These are phyloP conservation scores for Beta vulgaris DNA, from an alignment of 148 eudicot species.

Conservation along the genomic window DNA sequence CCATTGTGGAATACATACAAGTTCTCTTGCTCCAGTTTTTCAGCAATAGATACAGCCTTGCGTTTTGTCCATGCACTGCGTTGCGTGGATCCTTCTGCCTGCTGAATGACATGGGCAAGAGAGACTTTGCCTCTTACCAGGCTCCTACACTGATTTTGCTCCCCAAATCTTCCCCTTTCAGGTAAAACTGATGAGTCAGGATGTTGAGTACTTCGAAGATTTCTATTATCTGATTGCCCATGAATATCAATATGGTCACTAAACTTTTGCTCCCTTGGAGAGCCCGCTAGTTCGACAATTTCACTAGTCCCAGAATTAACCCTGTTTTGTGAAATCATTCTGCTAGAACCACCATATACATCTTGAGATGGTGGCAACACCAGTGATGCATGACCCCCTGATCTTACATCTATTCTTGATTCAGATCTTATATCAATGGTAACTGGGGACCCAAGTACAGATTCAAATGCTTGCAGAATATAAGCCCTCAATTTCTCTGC, in stretches of 20 bases:
- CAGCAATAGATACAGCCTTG: slow-evolving; percentile 89
- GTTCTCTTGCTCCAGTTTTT: slow-evolving; percentile 95
- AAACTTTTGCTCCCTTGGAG: slow-evolving; percentile 41
- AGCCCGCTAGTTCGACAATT: slow-evolving; percentile 64
- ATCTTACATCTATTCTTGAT: slow-evolving; percentile 38
- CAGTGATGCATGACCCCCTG: slow-evolving; percentile 35
- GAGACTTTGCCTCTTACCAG: slow-evolving; percentile 81
- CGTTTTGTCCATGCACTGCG: slow-evolving; percentile 82
- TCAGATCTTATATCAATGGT: slow-evolving; percentile 75
- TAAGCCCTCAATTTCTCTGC: slow-evolving; percentile 73
- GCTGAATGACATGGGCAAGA: slow-evolving; percentile 90
- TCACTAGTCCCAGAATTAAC: slow-evolving; percentile 50
- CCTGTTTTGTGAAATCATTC: slow-evolving; percentile 23
- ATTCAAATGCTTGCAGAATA: slow-evolving; percentile 84
- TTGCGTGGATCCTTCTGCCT: slow-evolving; percentile 64
- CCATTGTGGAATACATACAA: slow-evolving; percentile 47
- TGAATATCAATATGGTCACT: slow-evolving; percentile 33
- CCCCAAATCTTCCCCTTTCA: slow-evolving; percentile 39
- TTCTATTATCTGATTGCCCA: slow-evolving; percentile 30
- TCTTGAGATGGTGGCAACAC: slow-evolving; percentile 33
- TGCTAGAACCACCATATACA: slow-evolving; percentile 31
- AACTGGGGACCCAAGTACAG: slow-evolving; percentile 78
- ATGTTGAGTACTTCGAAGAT: slow-evolving; percentile 27
- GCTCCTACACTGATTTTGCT: slow-evolving; percentile 56
- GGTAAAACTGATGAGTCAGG: slow-evolving; percentile 31